phyloP scores from a whole-genome alignment of 192 early-diverging fungal species.

The Linnemannia schmuckeri region DNA sequence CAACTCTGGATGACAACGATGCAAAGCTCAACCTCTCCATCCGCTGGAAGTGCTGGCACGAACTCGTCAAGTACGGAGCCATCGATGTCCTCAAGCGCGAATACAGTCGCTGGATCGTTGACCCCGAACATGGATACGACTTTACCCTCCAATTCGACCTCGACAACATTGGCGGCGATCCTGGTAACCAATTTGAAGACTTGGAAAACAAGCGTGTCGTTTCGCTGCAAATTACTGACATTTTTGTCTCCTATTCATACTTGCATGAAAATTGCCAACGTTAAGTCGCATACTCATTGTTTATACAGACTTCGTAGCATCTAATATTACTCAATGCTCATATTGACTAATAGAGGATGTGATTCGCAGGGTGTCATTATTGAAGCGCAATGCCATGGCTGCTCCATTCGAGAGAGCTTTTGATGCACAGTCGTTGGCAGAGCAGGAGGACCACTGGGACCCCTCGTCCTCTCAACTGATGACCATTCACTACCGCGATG shows the following conservation, averaged over 20 bases:
- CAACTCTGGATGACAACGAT: constrained; percentile 68
- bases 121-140: constrained; percentile 79
- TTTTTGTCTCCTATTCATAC: background rate
- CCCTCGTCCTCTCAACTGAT: constrained; percentile 81
- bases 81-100: constrained; percentile 84
- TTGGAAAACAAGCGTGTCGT: background rate
- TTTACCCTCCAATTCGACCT: constrained; percentile 88
- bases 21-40: constrained; percentile 82
- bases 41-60: constrained; percentile 84
- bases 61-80: constrained; percentile 88
- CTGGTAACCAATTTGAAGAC: constrained; percentile 58
- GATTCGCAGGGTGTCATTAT: constrained; percentile 84
- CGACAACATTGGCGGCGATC: constrained; percentile 80
- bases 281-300: background rate
- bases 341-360: constrained; percentile 66
- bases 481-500: constrained; percentile 94
- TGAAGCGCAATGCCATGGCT: constrained; percentile 96
- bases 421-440: constrained; percentile 80
- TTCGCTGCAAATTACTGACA: background rate
- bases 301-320: background rate
- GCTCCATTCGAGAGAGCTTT: constrained; percentile 95
- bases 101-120: constrained; percentile 80
- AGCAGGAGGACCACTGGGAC: constrained; percentile 77
- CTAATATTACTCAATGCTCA: background rate
- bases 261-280: too few relatives aligned